phyloP scores from a whole-genome alignment of 148 eudicot species.

The Bassia scoparia region DNA sequence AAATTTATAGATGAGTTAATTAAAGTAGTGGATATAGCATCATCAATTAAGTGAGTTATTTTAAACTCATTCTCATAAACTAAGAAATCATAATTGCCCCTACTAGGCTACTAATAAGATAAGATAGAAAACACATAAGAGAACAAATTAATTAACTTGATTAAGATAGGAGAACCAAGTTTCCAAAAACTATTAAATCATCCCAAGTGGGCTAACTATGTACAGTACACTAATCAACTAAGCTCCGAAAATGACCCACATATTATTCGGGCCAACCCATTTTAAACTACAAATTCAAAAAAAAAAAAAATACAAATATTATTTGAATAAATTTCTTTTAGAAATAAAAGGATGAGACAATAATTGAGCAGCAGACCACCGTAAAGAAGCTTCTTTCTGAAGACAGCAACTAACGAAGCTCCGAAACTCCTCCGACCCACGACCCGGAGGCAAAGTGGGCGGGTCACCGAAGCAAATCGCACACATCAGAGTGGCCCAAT shows the following conservation, averaged over 20 bases:
- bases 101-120: too few relatives aligned
- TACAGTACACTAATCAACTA: neutral
- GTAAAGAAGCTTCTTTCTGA: slow-evolving; percentile 39
- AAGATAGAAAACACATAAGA: too few relatives aligned
- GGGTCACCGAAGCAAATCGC: slow-evolving; percentile 93
- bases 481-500: slow-evolving; percentile 94
- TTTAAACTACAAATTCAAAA: neutral
- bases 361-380: slow-evolving; percentile 39
- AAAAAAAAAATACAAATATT: neutral
- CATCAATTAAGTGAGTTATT: too few relatives aligned
- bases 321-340: slow-evolving; percentile 3
- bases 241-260: neutral
- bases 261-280: too few relatives aligned
- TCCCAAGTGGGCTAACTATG: slow-evolving; percentile 2
- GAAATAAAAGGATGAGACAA: slow-evolving; percentile 42
- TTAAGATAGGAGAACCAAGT: neutral
- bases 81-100: too few relatives aligned
- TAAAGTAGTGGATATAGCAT: too few relatives aligned
- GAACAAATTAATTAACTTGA: neutral
- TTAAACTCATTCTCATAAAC: too few relatives aligned
- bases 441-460: slow-evolving; percentile 43
- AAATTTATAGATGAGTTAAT: too few relatives aligned
- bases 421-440: slow-evolving; percentile 36
- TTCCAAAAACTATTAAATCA: neutral
- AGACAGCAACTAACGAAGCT: slow-evolving; percentile 42